A percentile compares a stretch with the other conserved stretches of the same genome.
phyloP scores from a whole-genome alignment of 495 filamentous ascomycete species.

The Jackrogersella minutella region DNA sequence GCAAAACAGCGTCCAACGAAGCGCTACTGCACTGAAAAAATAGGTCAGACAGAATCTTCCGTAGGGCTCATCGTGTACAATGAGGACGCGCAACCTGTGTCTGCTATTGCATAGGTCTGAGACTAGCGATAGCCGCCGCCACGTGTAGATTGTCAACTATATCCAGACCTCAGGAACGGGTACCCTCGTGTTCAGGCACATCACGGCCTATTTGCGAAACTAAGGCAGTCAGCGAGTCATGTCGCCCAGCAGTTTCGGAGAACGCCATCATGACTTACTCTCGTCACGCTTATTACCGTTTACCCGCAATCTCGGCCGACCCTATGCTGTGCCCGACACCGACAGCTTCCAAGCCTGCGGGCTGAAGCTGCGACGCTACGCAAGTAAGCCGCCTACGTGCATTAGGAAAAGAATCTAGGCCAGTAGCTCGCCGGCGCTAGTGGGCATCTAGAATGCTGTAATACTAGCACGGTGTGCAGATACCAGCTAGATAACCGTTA shows the following conservation, averaged over 20 bases:
- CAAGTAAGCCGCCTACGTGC: constrained; percentile 22
- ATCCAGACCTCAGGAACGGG: constrained; percentile 11
- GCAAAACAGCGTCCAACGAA: constrained; percentile 11
- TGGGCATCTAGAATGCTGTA: constrained; percentile 1
- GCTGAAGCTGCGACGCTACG: background rate
- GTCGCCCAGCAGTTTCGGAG: background rate
- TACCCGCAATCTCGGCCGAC: constrained; percentile 13
- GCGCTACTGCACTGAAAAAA: constrained; percentile 19
- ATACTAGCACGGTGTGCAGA: constrained; percentile 17
- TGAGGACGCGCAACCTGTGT: constrained; percentile 19
- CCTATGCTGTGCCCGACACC: background rate
- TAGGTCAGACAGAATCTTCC: constrained; percentile 16
- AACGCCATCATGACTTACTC: background rate
- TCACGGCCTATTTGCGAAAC: background rate
- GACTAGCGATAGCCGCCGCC: constrained; percentile 27
- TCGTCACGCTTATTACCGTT: background rate
- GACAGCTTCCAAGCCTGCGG: background rate
- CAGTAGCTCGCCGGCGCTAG: constrained; percentile 16
- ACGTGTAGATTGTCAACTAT: constrained; percentile 29
- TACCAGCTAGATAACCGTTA: background rate
- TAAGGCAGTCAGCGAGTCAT: constrained; percentile 4
- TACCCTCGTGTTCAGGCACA: constrained; percentile 13
- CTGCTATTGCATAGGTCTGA: constrained; percentile 8
- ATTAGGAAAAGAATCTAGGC: constrained; percentile 19
- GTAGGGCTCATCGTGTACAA: constrained; percentile 12